Percentiles rank a stretch among this genome's conserved stretches.
These are phyloP conservation scores for Acer yangbiense DNA, from an alignment of 345 rosid genomes.

Conservation along the genomic window DNA sequence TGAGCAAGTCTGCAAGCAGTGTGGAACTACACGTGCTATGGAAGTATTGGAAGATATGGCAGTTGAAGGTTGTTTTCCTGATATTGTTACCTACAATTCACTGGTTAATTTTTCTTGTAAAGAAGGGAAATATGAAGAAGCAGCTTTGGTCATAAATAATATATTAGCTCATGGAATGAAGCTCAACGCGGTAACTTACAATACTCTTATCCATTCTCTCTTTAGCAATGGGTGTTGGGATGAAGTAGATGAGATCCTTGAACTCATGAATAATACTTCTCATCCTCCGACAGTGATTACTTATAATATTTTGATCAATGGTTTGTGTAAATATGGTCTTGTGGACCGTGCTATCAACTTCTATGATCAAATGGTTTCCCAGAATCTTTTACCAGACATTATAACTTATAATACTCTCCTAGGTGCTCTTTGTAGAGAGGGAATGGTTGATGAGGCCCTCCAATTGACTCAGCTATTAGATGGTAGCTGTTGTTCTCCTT, in stretches of 20 bases:
- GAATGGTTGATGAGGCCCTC: conserved; percentile 68
- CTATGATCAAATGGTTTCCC: conserved; percentile 59
- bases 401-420: conserved; percentile 77
- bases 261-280: conserved; percentile 53
- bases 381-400: conserved; percentile 60
- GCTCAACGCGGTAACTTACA: conserved; percentile 68
- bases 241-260: conserved; percentile 67
- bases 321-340: conserved; percentile 71
- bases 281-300: conserved; percentile 65
- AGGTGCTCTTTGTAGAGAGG: conserved; percentile 66
- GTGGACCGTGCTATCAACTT: conserved; percentile 67
- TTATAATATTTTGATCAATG: conserved; percentile 80
- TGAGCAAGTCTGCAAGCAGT: conserved; percentile 73
- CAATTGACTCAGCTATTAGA: conserved; percentile 48
- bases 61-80: conserved; percentile 76
- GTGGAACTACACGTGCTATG: conserved; percentile 66
- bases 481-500: conserved; percentile 53
- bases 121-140: conserved; percentile 57
- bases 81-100: conserved; percentile 71
- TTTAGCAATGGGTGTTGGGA: conserved; percentile 65
- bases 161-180: conserved; percentile 63
- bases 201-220: conserved; percentile 75
- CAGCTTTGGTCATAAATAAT: conserved; percentile 51
- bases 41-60: conserved; percentile 82
- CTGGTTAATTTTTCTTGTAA: conserved; percentile 65